Conservation (phyloP, 1,284 basidiomycete species). For the Trichosporon sp. region DNA sequence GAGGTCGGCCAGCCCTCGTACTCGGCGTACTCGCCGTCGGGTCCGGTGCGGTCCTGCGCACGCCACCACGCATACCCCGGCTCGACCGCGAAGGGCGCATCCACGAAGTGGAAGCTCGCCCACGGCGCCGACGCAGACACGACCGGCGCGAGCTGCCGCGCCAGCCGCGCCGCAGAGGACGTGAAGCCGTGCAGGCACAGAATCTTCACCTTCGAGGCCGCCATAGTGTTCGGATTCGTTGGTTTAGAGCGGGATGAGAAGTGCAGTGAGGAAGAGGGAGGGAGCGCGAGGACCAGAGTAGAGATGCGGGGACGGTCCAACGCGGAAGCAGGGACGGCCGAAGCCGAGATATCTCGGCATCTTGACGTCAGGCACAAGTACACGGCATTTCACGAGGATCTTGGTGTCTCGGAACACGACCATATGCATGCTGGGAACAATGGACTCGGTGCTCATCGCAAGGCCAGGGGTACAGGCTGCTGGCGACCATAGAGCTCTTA, state of each 20-base stretch:
- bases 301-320: no score
- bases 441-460: no score
- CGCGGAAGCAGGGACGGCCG: no score
- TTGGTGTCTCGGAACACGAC: no score
- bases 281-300: no score
- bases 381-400: not conserved
- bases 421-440: no score
- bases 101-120: not conserved
- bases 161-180: not conserved
- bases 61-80: constrained; percentile 1
- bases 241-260: no score
- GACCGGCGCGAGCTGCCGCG: not conserved
- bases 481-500: no score
- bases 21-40: not conserved
- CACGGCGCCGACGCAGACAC: not conserved
- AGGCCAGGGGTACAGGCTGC: no score
- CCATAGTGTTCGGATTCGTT: not conserved
- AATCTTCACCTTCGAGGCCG: not conserved
- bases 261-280: not conserved
- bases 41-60: not conserved
- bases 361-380: not conserved
- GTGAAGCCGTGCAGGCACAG: constrained; percentile 9
- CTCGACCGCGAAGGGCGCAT: not conserved
- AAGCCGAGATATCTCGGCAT: not conserved
- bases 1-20: constrained; percentile 59